A percentile compares a stretch with the other conserved stretches of the same genome.
phyloP scores from a whole-genome alignment of 1,139 yeast genomes.

The Saccharomycopsis crataegensis region DNA sequence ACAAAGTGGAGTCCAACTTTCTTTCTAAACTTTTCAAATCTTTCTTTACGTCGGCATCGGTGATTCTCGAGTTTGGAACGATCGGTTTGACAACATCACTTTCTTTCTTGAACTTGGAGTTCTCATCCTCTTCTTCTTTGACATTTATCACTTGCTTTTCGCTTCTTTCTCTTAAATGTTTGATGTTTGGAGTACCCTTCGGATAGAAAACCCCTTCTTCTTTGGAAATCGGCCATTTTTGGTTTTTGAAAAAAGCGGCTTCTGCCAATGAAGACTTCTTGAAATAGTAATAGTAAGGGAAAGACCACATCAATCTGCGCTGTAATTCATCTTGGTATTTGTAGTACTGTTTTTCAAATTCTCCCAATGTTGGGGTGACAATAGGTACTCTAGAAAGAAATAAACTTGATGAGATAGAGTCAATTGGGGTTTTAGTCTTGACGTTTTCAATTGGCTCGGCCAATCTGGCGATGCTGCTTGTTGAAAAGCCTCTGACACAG shows the following conservation, averaged over 20 bases:
- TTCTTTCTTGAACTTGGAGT: constrained; percentile 35
- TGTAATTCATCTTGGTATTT: constrained; percentile 81
- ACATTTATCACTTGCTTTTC: constrained; percentile 56
- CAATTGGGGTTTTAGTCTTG: background rate
- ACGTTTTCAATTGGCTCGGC: background rate
- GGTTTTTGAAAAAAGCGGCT: constrained; percentile 69
- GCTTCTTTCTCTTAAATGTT: constrained; percentile 84
- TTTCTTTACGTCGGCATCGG: constrained; percentile 64
- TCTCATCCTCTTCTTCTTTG: constrained; percentile 54
- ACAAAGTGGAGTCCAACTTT: constrained; percentile 69
- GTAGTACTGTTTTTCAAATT: constrained; percentile 70
- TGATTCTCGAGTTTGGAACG: constrained; percentile 60
- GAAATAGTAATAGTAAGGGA: constrained; percentile 89
- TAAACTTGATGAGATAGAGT: constrained; percentile 6
- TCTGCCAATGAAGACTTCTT: constrained; percentile 87
- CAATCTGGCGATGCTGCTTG: background rate
- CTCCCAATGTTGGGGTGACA: constrained; percentile 67
- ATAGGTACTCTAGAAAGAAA: constrained; percentile 71
- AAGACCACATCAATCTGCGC: constrained; percentile 93
- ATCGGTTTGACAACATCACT: constrained; percentile 46
- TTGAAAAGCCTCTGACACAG: constrained; percentile 1
- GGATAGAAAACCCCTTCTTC: constrained; percentile 75
- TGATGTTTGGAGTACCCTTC: constrained; percentile 78
- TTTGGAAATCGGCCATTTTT: constrained; percentile 64
- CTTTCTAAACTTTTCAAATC: constrained; percentile 71